Conservation (phyloP, 2,329 filamentous ascomycete species). For the Ophiocordyceps camponoti-saundersi region DNA sequence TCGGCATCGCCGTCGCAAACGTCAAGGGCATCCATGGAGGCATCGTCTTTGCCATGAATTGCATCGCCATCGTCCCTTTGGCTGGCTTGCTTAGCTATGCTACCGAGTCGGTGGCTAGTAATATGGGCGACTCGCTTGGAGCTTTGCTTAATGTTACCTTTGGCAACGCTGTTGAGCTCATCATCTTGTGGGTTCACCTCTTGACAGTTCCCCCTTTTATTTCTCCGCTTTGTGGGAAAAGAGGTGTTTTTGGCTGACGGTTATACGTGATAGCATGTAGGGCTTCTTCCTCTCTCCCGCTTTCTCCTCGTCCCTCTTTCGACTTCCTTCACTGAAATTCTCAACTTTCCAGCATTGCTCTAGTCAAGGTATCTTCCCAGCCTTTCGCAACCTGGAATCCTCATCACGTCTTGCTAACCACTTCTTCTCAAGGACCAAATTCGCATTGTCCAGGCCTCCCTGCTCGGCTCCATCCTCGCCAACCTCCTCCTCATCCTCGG, state of each 20-base stretch:
- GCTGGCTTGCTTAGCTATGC: constrained; percentile 56
- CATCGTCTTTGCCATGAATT: constrained; percentile 57
- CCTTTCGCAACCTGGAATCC: too few species aligned
- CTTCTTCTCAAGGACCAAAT: constrained; percentile 79
- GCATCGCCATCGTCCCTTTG: constrained; percentile 57
- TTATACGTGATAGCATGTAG: not conserved
- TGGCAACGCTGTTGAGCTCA: constrained; percentile 64
- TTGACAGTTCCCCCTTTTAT: not conserved
- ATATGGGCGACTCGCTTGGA: constrained; percentile 56
- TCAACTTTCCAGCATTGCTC: constrained; percentile 44
- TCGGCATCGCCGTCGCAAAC: constrained; percentile 51
- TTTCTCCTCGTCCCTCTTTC: not conserved
- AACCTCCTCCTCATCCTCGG: constrained; percentile 80
- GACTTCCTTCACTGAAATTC: too few species aligned
- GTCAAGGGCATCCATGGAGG: constrained; percentile 35
- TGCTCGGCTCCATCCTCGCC: constrained; percentile 77
- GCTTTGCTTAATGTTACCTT: constrained; percentile 63
- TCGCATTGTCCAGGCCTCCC: constrained; percentile 76
- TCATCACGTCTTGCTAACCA: not conserved
- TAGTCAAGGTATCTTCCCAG: constrained; percentile 46
- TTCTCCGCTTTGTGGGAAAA: too few species aligned
- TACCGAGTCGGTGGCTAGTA: constrained; percentile 57
- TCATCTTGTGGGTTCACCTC: constrained; percentile 42
- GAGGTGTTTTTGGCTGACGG: not conserved
- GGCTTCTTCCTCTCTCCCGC: not conserved